Percentiles rank a stretch among this genome's conserved stretches.
Conservation (phyloP, 495 filamentous ascomycete species). For the Aspergillus hancockii region DNA sequence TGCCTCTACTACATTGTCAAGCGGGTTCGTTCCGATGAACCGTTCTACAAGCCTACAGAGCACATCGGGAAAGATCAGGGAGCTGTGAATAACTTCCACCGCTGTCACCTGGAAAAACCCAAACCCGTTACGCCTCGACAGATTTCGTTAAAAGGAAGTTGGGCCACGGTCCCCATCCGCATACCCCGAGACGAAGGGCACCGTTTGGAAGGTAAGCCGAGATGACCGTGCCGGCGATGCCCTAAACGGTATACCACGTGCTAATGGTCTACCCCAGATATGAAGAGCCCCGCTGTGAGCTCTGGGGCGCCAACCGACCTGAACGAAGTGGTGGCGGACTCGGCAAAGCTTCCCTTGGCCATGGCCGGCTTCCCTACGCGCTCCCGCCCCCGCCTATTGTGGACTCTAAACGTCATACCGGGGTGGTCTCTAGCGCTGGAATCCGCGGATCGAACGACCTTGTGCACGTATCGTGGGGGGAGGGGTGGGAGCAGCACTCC, state of each 20-base stretch:
- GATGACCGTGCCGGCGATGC: background rate
- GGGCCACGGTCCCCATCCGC: background rate
- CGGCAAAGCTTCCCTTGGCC: background rate
- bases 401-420: background rate
- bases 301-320: background rate
- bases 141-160: background rate
- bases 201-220: background rate
- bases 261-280: background rate
- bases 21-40: background rate
- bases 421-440: background rate
- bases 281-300: background rate
- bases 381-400: background rate
- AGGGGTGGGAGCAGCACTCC: background rate
- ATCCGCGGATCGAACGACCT: background rate
- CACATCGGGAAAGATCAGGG: background rate
- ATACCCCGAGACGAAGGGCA: background rate
- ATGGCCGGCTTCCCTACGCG: background rate
- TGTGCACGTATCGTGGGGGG: background rate
- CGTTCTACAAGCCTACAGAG: background rate
- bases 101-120: background rate
- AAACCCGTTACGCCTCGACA: background rate
- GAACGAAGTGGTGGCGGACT: background rate
- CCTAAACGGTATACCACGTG: background rate
- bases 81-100: background rate
- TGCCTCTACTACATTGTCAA: background rate